A percentile compares a stretch with the other conserved stretches of the same genome.
Evolutionary conservation across 2,329 filamentous ascomycete genomes (phyloP).

Genomic region (Pleomassaria siparia): DNA sequence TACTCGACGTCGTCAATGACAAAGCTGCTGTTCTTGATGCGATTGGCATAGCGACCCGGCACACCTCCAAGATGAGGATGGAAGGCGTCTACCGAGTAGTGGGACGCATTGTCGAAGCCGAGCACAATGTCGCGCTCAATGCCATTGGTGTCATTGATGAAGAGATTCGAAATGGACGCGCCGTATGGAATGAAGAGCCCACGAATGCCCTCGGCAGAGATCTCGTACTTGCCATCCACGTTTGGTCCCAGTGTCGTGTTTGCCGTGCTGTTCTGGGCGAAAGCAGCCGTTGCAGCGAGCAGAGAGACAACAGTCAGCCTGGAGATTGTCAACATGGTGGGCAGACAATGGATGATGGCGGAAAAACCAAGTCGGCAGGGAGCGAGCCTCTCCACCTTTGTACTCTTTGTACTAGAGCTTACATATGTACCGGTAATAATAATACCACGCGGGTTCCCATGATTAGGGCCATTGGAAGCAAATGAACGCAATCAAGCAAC

Average conservation of each 20-base stretch:
- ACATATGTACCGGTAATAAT: too few species aligned
- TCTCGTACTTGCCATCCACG: constrained; percentile 66
- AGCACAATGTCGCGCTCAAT: constrained; percentile 69
- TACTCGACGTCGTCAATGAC: constrained; percentile 64
- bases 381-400: too few species aligned
- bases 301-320: constrained; percentile 22
- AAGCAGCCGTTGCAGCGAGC: constrained; percentile 28
- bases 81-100: constrained; percentile 64
- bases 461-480: constrained; percentile 16
- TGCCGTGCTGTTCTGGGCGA: constrained; percentile 17
- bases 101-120: constrained; percentile 74
- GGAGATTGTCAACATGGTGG: constrained; percentile 19
- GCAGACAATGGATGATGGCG: constrained; percentile 7
- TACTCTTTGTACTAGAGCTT: too few species aligned
- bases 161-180: constrained; percentile 70
- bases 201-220: constrained; percentile 66
- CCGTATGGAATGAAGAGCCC: constrained; percentile 74
- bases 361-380: constrained; percentile 1
- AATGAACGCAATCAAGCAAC: too few species aligned
- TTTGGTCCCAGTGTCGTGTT: constrained; percentile 33
- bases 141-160: constrained; percentile 69
- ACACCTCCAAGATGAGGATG: constrained; percentile 74
- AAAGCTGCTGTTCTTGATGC: constrained; percentile 76
- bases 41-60: constrained; percentile 71
- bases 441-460: constrained; percentile 15